Base-by-base conservation (phyloP, 2,329 filamentous ascomycete species). In the Lasiodiplodia theobromae region DNA sequence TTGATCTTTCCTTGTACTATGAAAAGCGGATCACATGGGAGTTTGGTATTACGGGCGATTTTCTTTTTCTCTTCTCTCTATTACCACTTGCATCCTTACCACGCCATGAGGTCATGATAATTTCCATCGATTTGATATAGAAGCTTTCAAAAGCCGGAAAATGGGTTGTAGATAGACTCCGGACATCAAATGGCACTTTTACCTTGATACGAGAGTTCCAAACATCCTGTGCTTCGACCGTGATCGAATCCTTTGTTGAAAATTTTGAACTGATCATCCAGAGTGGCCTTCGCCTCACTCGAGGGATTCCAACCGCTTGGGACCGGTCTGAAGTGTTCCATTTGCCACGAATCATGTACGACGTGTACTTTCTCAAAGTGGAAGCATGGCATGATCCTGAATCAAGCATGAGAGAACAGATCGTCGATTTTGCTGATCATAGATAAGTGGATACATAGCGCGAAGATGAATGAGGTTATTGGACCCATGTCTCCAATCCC, bases 111-210 rank as follows among this genome's bases (percentile, higher is more conserved):
- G 47, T 40, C 28, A 64, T 28, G 60, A 52, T 25, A 23, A 37
- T 52, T 52, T 64, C 44, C 47, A 64, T 64, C 28, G 47, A 52
- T 34, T 64, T 52, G 38, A 57, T 47, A 53, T 64, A 64, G 60
- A 52, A 64, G 47, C 47, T 64, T 38, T 7, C 58, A 63, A 52
- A 64, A 64, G 47, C 60, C 60, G 60, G 60, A 64, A 64, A 64
- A 52, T 64, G 60, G 60, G 60, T 40, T 64, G 60, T 64, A 64
- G 52, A 23, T 64, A 64, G 60, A 64, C 52, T 38, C 37, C 18
- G 25, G 18, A 64, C 37, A 52, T 63, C 58, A 60, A 47, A 63
- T 52, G 60, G 47, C 60, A 47, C 25, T 34, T 64, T 51, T 49
- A 47, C 40, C 34, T n/a, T 60, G 37, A 25, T 25, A 60, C n/a